These are phyloP conservation scores for Trichocomaceae sp. DNA, from an alignment of 2,329 filamentous ascomycete genomes.

Conservation along the genomic window DNA sequence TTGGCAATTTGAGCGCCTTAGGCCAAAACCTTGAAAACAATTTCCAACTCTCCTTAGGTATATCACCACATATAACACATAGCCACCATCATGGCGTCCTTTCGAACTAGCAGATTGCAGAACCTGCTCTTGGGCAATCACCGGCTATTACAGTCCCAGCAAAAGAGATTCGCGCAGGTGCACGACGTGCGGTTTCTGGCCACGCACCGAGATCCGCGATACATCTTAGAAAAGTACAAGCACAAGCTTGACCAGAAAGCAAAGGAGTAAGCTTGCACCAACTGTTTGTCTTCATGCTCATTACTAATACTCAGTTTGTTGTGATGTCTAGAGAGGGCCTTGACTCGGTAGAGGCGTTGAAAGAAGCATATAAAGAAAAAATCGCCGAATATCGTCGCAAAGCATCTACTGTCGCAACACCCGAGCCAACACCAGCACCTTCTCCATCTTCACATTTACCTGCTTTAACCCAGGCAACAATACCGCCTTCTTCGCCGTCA, in stretches of 20 bases:
- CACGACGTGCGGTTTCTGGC: slow-evolving; percentile 87
- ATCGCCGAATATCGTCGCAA: slow-evolving; percentile 66
- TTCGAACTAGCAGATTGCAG: slow-evolving; percentile 46
- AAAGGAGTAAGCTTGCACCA: slow-evolving; percentile 43
- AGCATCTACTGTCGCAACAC: slow-evolving; percentile 51
- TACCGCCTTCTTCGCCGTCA: slow-evolving; percentile 9
- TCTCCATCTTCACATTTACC: slow-evolving; percentile 4
- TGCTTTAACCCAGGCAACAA: background rate
- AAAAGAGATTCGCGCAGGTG: slow-evolving; percentile 84
- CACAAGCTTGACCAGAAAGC: slow-evolving; percentile 80
- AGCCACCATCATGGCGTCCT: slow-evolving; percentile 41
- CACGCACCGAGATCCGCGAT: slow-evolving; percentile 60
- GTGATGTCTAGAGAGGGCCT: slow-evolving; percentile 52
- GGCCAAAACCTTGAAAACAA: background rate
- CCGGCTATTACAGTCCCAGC: slow-evolving; percentile 37
- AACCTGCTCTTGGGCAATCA: slow-evolving; percentile 33
- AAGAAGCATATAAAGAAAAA: slow-evolving; percentile 75
- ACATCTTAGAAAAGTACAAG: slow-evolving; percentile 76
- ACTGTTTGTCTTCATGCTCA: background rate
- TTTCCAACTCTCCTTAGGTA: background rate
- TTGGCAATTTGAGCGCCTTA: background rate
- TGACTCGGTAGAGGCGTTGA: slow-evolving; percentile 54
- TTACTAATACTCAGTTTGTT: slow-evolving; percentile 48
- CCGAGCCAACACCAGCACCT: slow-evolving; percentile 25
- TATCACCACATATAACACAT: background rate